Percentiles rank a stretch among this genome's conserved stretches.
phyloP scores from a whole-genome alignment of 306 rosid species.

The Cicer bijugum region DNA sequence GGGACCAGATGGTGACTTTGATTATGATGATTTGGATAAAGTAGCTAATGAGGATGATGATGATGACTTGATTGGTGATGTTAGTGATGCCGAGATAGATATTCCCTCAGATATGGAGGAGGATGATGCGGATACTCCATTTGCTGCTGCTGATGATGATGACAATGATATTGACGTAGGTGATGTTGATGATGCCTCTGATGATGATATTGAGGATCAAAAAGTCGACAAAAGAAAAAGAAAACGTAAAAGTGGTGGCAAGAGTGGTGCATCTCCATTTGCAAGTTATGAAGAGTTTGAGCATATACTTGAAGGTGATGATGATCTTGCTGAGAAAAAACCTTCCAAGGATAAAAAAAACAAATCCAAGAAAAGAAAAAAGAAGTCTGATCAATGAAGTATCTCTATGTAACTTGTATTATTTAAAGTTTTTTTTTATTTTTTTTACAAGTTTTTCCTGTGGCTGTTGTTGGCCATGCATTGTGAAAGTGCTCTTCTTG shows the following conservation, averaged over 20 bases:
- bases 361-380: slow-evolving; percentile 49
- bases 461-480: slow-evolving; percentile 1
- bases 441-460: not conserved
- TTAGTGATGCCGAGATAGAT: slow-evolving; percentile 70
- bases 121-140: slow-evolving; percentile 50
- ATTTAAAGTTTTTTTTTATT: not conserved
- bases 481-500: not conserved
- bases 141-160: slow-evolving; percentile 31
- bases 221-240: slow-evolving; percentile 48
- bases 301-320: slow-evolving; percentile 63
- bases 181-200: slow-evolving; percentile 35
- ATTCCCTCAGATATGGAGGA: slow-evolving; percentile 57
- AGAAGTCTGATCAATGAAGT: slow-evolving; percentile 29
- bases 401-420: slow-evolving; percentile 29
- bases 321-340: slow-evolving; percentile 36
- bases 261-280: slow-evolving; percentile 48
- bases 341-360: slow-evolving; percentile 34
- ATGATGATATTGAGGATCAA: slow-evolving; percentile 45
- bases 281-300: slow-evolving; percentile 88
- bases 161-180: slow-evolving; percentile 45
- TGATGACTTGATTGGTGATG: slow-evolving; percentile 75
- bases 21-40: slow-evolving; percentile 81
- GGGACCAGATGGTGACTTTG: slow-evolving; percentile 67
- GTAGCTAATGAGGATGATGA: slow-evolving; percentile 78
- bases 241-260: slow-evolving; percentile 57